phyloP scores from a whole-genome alignment of 805 yeast genomes.

The Myxozyma monticola region DNA sequence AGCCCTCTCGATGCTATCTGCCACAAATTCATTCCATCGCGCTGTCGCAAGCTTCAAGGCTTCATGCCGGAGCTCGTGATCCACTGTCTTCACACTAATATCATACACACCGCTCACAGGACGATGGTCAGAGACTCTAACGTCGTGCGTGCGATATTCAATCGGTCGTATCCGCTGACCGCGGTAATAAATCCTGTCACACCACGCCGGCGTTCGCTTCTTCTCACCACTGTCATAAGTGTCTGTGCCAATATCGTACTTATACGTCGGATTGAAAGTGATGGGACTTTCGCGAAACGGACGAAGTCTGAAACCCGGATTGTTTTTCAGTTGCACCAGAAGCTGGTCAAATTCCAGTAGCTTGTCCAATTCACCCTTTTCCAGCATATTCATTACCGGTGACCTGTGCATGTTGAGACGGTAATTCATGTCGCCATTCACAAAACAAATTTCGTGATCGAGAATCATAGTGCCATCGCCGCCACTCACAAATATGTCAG shows the following conservation, averaged over 20 bases:
- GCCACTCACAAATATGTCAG: slow-evolving; percentile 38
- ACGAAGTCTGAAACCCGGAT: slow-evolving; percentile 59
- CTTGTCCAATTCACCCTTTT: slow-evolving; percentile 48
- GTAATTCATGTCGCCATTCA: slow-evolving; percentile 94
- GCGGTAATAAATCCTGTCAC: slow-evolving; percentile 79
- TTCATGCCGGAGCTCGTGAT: slow-evolving; percentile 44
- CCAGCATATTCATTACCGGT: slow-evolving; percentile 59
- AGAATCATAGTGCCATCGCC: slow-evolving; percentile 53
- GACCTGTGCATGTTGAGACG: slow-evolving; percentile 73
- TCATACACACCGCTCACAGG: slow-evolving; percentile 78
- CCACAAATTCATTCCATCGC: slow-evolving; percentile 25
- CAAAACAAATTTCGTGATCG: slow-evolving; percentile 80
- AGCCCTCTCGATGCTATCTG: slow-evolving; percentile 21
- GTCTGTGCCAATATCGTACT: slow-evolving; percentile 83
- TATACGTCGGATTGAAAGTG: slow-evolving; percentile 86
- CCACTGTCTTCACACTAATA: slow-evolving; percentile 63
- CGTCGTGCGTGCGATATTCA: slow-evolving; percentile 58
- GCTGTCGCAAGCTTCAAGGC: slow-evolving; percentile 20
- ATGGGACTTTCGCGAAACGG: slow-evolving; percentile 80
- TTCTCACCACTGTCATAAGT: slow-evolving; percentile 88
- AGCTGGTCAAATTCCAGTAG: slow-evolving; percentile 78
- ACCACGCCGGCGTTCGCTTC: slow-evolving; percentile 95
- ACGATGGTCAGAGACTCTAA: slow-evolving; percentile 81
- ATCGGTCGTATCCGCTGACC: slow-evolving; percentile 54
- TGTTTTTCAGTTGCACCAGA: slow-evolving; percentile 73